These are phyloP conservation scores for Porpolomopsis calyptriformis DNA, from an alignment of 768 basidiomycete genomes.

Conservation along the genomic window DNA sequence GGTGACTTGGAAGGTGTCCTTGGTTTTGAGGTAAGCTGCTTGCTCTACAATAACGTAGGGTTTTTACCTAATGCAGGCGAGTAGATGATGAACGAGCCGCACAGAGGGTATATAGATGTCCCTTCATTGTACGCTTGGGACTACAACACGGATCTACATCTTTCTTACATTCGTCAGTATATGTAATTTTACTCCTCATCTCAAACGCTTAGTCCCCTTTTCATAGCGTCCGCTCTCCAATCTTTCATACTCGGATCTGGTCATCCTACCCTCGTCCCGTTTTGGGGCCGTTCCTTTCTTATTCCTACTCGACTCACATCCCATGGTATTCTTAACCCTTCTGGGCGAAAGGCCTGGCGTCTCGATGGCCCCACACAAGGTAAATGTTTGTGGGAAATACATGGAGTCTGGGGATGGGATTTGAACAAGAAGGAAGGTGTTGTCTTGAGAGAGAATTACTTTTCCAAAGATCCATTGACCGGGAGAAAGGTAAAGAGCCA, in stretches of 20 bases:
- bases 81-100: conserved; percentile 91
- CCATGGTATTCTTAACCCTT: conserved; percentile 47
- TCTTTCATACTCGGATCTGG: conserved; percentile 92
- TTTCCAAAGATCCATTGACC: conserved; percentile 54
- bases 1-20: conserved; percentile 70
- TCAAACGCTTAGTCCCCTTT: background rate
- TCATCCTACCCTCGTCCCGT: conserved; percentile 64
- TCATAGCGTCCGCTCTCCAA: conserved; percentile 66
- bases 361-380: conserved; percentile 62
- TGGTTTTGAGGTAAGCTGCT: conserved; percentile 71
- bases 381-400: conserved; percentile 79
- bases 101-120: conserved; percentile 82
- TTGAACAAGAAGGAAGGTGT: conserved; percentile 52
- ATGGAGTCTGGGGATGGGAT: conserved; percentile 93
- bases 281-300: conserved; percentile 82
- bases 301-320: conserved; percentile 66
- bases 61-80: background rate
- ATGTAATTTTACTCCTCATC: background rate
- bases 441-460: conserved; percentile 78
- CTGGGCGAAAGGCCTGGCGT: conserved; percentile 56
- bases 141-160: conserved; percentile 90
- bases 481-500: conserved; percentile 41
- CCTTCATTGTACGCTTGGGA: conserved; percentile 77
- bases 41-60: background rate
- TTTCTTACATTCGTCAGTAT: conserved; percentile 62